Base-by-base conservation (phyloP, 2,329 filamentous ascomycete genomes). In the Apiospora pterosperma region DNA sequence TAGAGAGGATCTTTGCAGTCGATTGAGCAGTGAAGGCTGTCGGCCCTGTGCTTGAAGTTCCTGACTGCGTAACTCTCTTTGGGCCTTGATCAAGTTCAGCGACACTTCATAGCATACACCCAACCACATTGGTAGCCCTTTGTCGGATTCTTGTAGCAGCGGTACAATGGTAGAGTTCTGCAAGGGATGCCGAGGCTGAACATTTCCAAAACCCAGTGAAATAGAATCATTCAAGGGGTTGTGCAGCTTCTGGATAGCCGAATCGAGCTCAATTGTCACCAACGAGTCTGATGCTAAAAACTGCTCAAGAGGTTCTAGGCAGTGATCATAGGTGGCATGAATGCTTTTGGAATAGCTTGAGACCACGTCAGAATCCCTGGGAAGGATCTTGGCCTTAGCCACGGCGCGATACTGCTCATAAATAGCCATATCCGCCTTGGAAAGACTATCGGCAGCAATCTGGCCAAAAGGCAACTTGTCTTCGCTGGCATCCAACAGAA, bases 1-100 rank as follows among this genome's bases (percentile, higher is more conserved):
- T 5, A 88, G 78, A 41, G 82, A 78, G 1, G 88, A 89, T 65
- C 88, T 80, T 72, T 90, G 86, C 8, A 90, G 78, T 8, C 88
- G 82, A 66, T 84, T 89, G 67, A 90, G 76, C 1, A 80, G 79
- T 7, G 84, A 84, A 5, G 88, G 76, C 61, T 83, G 84, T 16
- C 81, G 77, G 16, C 80, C 75, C 42, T 79, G 78, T 60, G 81
- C 80, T 61, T 80, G 78, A 16, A 71, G 71, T 5, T 77, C 76
- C 61, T 85, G 80, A 0, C 70, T 64, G 14, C 81, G 75, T 41
- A 88, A 75, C 3, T 73, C 75, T 10, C 76, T 74, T 60, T 80
- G 76, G 5, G 84, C 78, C 39, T 67, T 68, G 39, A 80, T 77
- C 1, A 87, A 72, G 5, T 83, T 79, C 14, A 79, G 70, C 52